phyloP scores from a whole-genome alignment of 441 rosid genomes.

The Eutrema salsugineum region DNA sequence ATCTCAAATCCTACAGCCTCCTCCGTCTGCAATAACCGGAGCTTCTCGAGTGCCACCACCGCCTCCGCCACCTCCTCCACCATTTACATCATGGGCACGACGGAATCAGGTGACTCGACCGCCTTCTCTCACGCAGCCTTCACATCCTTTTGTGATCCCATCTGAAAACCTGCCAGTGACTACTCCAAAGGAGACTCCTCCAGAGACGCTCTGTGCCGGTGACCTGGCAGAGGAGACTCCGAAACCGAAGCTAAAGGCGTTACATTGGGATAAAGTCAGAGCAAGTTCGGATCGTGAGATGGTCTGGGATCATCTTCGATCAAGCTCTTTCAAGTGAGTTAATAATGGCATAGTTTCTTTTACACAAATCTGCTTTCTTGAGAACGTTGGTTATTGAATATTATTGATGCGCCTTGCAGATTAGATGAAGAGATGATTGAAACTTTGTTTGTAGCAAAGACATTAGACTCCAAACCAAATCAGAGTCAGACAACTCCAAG shows the following conservation, averaged over 20 bases:
- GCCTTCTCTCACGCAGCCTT: constrained; percentile 67
- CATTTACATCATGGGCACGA: constrained; percentile 37
- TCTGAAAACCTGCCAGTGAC: constrained; percentile 33
- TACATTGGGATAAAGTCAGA: constrained; percentile 99
- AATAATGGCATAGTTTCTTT: neutral
- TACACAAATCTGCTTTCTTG: neutral
- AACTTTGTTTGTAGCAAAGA: constrained; percentile 79
- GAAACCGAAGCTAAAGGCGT: constrained; percentile 84
- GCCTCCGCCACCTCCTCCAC: constrained; percentile 42
- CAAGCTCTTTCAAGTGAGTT: constrained; percentile 90
- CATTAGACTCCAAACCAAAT: constrained; percentile 46
- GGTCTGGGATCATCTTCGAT: constrained; percentile 98
- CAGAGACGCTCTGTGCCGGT: constrained; percentile 28
- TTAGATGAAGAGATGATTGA: constrained; percentile 99
- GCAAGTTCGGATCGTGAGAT: constrained; percentile 98
- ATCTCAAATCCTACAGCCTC: constrained; percentile 32
- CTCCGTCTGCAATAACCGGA: constrained; percentile 20
- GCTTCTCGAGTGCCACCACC: constrained; percentile 39
- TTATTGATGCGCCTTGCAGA: constrained; percentile 44
- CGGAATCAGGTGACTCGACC: constrained; percentile 43
- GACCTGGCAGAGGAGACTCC: constrained; percentile 53
- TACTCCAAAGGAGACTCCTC: constrained; percentile 51
- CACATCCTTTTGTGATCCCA: constrained; percentile 77
- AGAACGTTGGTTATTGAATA: neutral
- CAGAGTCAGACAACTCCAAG: constrained; percentile 57